Evolutionary conservation across 2,329 filamentous ascomycete genomes (phyloP).

Genomic region (Balansia obtecta): DNA sequence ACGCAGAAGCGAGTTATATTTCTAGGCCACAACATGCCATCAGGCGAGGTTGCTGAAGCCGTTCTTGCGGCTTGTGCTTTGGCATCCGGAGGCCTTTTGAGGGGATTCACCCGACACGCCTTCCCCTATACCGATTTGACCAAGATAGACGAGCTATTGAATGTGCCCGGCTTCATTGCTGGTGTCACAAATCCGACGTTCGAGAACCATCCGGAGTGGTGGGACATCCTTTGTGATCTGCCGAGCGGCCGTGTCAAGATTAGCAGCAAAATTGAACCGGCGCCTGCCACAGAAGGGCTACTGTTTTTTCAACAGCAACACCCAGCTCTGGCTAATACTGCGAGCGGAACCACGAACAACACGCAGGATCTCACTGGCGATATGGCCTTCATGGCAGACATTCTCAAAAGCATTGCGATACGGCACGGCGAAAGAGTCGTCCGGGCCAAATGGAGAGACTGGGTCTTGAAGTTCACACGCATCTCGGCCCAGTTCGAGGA

Average conservation of each 20-base stretch:
- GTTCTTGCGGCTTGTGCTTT: constrained; percentile 93
- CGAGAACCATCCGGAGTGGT: constrained; percentile 91
- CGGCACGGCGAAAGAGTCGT: constrained; percentile 84
- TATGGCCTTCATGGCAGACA: constrained; percentile 74
- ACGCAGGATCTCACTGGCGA: constrained; percentile 70
- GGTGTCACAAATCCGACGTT: constrained; percentile 97
- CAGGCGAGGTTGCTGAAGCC: constrained; percentile 93
- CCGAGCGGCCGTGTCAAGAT: constrained; percentile 91
- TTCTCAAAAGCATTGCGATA: constrained; percentile 71
- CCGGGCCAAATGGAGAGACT: constrained; percentile 83
- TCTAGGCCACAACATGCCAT: constrained; percentile 86
- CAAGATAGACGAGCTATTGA: constrained; percentile 91
- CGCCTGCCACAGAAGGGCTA: constrained; percentile 72
- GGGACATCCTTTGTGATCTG: constrained; percentile 91
- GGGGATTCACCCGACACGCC: constrained; percentile 89
- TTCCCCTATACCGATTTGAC: constrained; percentile 97
- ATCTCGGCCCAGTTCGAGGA: constrained; percentile 93
- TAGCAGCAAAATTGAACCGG: constrained; percentile 72
- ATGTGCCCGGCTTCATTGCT: constrained; percentile 94
- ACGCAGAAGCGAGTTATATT: constrained; percentile 97
- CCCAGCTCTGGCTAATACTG: constrained; percentile 38
- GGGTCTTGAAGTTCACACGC: constrained; percentile 87
- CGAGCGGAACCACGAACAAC: constrained; percentile 27
- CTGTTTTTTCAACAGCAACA: constrained; percentile 79
- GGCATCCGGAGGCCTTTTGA: constrained; percentile 79